Base-by-base conservation (phyloP, 352 stramenopile species). In the Phytophthora citrophthora region DNA sequence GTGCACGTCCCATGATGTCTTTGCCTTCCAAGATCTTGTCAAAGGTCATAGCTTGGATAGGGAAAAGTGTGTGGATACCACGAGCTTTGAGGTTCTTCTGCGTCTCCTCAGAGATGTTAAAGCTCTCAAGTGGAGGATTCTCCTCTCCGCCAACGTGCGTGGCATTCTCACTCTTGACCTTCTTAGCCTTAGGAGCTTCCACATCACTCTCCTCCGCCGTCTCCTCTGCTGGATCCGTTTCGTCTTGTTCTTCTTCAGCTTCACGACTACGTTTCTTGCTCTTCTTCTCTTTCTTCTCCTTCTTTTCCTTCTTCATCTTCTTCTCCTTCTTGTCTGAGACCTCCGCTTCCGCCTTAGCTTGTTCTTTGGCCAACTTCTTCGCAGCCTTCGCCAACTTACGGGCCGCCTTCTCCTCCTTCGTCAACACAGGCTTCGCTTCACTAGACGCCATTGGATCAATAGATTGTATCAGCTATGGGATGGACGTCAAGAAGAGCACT, bases 1-100 rank as follows among this genome's bases (percentile, higher is more conserved):
- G 92, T 8, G 94, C 96, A 49, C 97, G 90, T 13, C 97, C 97
- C 74, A 99, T 99, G 16, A 99, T 79, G 80, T 99, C 97, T 43
- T 98, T 93, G 20, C 97, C 95, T 48, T 91, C 88, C 29, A 98
- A 68, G 54, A 99, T 97, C 70, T 97, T 97, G 70, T 97, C 84
- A 52, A 99, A 99, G 10, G 96, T 98, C 82, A 97, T 94, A 29
- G 88, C 83, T 64, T 98, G 93, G 55, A 98, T 97, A 8, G 93
- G 92, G 68, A 98, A 98, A 1, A 98, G 81, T 51, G 79, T 82
- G 45, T 76, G 73, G 62, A 98, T 97, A 48, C 91, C 91, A 48
- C 88, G 86, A 50, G 81, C 79, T 34, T 81, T 67, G 24, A 97
- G 74, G 55, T 81, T 83, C 24, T 63, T 65, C 58, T 90, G 72